phyloP scores from a whole-genome alignment of 2,329 filamentous ascomycete species.

The Nectriaceae sp. region DNA sequence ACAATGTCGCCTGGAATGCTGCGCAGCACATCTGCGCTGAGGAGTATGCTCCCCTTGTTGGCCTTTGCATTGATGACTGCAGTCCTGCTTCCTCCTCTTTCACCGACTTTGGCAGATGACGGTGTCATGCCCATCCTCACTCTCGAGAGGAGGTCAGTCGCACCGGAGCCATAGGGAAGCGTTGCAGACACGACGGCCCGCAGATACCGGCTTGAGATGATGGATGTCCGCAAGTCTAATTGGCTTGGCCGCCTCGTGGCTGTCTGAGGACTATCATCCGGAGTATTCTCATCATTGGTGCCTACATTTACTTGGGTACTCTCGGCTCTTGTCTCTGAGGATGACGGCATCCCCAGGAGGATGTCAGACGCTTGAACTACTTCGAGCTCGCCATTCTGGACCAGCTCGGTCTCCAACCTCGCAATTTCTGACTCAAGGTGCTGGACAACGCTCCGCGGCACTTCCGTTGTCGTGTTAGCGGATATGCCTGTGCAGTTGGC shows the following conservation, averaged over 20 bases:
- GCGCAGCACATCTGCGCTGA: background rate
- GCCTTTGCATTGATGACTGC: background rate
- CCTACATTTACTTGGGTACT: too few relatives aligned
- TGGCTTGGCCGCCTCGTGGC: too few relatives aligned
- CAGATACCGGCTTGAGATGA: background rate
- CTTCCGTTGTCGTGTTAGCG: background rate
- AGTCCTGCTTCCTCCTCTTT: background rate
- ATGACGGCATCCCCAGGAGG: background rate
- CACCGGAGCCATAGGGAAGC: background rate
- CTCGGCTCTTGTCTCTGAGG: too few relatives aligned
- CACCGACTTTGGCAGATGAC: background rate
- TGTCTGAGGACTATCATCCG: background rate
- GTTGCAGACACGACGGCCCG: background rate
- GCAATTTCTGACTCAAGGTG: background rate
- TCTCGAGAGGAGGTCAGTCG: background rate
- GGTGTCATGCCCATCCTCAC: background rate
- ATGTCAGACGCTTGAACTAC: background rate
- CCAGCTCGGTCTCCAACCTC: background rate
- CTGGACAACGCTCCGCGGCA: background rate
- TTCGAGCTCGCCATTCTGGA: background rate
- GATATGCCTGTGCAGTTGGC: background rate
- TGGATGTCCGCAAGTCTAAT: background rate
- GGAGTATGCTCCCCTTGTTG: background rate
- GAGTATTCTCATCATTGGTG: background rate
- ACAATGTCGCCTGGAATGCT: background rate